Evolutionary conservation across 768 basidiomycete genomes (phyloP).

Genomic region (Leccinum uliginosum): DNA sequence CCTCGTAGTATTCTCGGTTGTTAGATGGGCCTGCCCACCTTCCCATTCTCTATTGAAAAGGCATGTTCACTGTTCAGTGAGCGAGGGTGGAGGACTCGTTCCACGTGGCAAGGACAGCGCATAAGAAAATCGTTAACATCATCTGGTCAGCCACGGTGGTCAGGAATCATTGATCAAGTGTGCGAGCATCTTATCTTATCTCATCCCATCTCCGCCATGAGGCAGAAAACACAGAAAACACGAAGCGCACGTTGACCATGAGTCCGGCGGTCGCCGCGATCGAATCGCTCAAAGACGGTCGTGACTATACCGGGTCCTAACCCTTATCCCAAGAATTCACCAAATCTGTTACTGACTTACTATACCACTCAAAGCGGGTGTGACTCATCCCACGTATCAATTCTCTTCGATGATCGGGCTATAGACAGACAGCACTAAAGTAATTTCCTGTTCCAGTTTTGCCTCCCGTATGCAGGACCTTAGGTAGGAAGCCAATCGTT

Average conservation of each 20-base stretch:
- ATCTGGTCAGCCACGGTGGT: constrained; percentile 14
- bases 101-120: constrained; percentile 20
- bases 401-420: not conserved
- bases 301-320: constrained; percentile 78
- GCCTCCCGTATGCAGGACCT: constrained; percentile 31
- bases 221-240: constrained; percentile 61
- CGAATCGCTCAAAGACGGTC: constrained; percentile 88
- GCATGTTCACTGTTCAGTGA: constrained; percentile 23
- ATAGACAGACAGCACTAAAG: constrained; percentile 3
- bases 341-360: constrained; percentile 59
- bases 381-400: too few relatives aligned
- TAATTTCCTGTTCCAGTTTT: constrained; percentile 42
- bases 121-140: constrained; percentile 20
- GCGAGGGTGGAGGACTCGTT: constrained; percentile 13
- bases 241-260: constrained; percentile 88
- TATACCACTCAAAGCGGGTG: too few relatives aligned
- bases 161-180: not conserved
- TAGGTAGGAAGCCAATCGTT: not conserved
- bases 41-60: constrained; percentile 18
- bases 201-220: constrained; percentile 48
- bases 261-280: constrained; percentile 84
- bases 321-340: constrained; percentile 48
- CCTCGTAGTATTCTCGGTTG: constrained; percentile 41
- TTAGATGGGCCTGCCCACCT: constrained; percentile 17
- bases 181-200: constrained; percentile 16